Base-by-base conservation (phyloP, 2,329 filamentous ascomycete species). In the Juglanconis sp. region DNA sequence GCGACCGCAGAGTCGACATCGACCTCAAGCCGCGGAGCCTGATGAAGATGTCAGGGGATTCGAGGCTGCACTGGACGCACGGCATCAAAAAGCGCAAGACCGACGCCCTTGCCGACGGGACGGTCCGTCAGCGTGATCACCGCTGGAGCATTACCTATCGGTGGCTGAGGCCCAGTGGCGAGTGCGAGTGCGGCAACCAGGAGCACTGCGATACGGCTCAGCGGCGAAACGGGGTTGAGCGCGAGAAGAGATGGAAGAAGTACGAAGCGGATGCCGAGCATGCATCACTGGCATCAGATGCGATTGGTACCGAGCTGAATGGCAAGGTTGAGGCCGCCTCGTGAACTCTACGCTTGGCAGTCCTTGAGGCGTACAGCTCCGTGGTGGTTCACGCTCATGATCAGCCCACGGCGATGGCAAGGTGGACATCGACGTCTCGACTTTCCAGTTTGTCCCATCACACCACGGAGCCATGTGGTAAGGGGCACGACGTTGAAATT, bases 91-190 rank as follows among this genome's bases (percentile, higher is more conserved):
- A 74, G 64, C 68, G 73, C 48, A 75, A 75, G 63, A 75, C 77
- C 4, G 81, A 84, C 59, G 70, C 69, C 0, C 60, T 83, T 1
- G 13, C 5, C 6, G 55, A 61, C 24, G 81, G 78, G 0, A 75
- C 72, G 1, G 73, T 81, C 2, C 71, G 81, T 5, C 60, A 64
- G 40, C 71, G 81, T 0, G 65, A 62, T 2, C 73, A 82, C 35
- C 73, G 81, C 6, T 84, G 81, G 81, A 84, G 81, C 65, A 74
- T 84, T 48, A 84, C 81, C 2, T 84, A 81, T 65, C 75, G 81
- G 0, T 84, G 81, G 81, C 64, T 82, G 5, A 71, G 81, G 7
- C 69, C 76, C 5, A 74, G 75, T 0, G 75, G 70, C 1, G 72
- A 74, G 10, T 84, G 81, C 60, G 79, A 79, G 55, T 84, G 81